Evolutionary conservation across 345 rosid genomes (phyloP).

Genomic region (Atalantia buxifolia): DNA sequence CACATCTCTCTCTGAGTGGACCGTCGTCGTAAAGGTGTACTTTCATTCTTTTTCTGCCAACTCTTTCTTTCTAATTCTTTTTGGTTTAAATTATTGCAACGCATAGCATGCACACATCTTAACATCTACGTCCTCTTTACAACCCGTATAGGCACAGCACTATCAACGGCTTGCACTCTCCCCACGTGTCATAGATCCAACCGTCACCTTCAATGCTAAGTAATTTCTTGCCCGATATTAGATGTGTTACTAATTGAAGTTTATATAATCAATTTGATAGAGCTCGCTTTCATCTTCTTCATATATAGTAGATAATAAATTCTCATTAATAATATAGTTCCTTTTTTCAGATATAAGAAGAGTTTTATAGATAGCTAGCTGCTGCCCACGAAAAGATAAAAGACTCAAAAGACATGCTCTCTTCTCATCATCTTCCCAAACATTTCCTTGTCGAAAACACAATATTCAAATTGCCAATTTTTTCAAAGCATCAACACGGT

Average conservation of each 20-base stretch:
- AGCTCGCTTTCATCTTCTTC: neutral
- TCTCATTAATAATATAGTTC: neutral
- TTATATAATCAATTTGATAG: no score
- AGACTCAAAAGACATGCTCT: slow-evolving; percentile 33
- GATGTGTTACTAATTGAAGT: neutral
- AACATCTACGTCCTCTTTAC: slow-evolving; percentile 35
- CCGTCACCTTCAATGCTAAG: slow-evolving; percentile 49
- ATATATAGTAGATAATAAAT: no score
- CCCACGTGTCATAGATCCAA: slow-evolving; percentile 52
- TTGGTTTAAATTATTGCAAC: slow-evolving; percentile 4
- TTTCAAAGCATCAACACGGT: slow-evolving; percentile 4
- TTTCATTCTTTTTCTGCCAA: slow-evolving; percentile 1
- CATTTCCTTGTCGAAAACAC: slow-evolving; percentile 23
- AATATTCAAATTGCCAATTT: neutral
- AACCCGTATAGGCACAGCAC: slow-evolving; percentile 35
- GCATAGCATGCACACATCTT: neutral
- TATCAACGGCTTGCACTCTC: slow-evolving; percentile 26
- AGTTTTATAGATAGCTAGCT: neutral
- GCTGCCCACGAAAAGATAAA: neutral
- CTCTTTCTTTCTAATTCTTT: neutral
- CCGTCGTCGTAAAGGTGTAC: neutral
- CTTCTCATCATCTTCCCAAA: slow-evolving; percentile 37
- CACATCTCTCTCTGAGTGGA: neutral
- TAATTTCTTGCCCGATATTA: slow-evolving; percentile 5
- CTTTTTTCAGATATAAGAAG: neutral